A percentile compares a stretch with the other conserved stretches of the same genome.
These are phyloP conservation scores for Boletus calvinii DNA, from an alignment of 1,284 basidiomycete species.

Conservation along the genomic window DNA sequence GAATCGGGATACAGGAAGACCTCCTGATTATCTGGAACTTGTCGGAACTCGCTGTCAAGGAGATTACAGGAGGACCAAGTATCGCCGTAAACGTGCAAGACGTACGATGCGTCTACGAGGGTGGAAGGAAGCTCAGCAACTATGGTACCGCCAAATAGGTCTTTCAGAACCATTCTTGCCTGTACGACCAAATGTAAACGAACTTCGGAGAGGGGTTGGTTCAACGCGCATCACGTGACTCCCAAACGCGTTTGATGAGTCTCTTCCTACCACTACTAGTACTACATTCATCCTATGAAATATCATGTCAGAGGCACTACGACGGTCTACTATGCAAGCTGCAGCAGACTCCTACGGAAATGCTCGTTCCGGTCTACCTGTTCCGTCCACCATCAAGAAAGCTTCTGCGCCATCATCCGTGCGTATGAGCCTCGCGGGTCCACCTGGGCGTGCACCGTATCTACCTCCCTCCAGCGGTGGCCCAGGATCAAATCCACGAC, in stretches of 20 bases:
- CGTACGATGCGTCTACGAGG: slow-evolving; percentile 88
- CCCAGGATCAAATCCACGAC: slow-evolving; percentile 54
- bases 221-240: slow-evolving; percentile 22
- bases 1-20: slow-evolving; percentile 79
- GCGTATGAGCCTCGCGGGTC: slow-evolving; percentile 70
- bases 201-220: no score
- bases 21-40: slow-evolving; percentile 97
- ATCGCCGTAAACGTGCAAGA: slow-evolving; percentile 15
- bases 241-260: not conserved
- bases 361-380: slow-evolving; percentile 51
- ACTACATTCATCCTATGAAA: not conserved
- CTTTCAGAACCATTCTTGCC: slow-evolving; percentile 13
- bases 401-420: slow-evolving; percentile 33
- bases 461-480: slow-evolving; percentile 41
- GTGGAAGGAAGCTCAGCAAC: slow-evolving; percentile 54
- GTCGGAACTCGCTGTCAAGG: slow-evolving; percentile 71
- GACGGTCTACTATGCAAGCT: slow-evolving; percentile 55
- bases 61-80: not conserved
- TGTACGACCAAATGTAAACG: no score
- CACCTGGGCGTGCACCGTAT: slow-evolving; percentile 57
- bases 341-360: slow-evolving; percentile 50
- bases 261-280: not conserved
- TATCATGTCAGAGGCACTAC: slow-evolving; percentile 22
- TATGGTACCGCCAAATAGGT: slow-evolving; percentile 83
- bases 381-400: slow-evolving; percentile 71